phyloP scores from a whole-genome alignment of 495 filamentous ascomycete species.

The Tetracladium marchalianum region DNA sequence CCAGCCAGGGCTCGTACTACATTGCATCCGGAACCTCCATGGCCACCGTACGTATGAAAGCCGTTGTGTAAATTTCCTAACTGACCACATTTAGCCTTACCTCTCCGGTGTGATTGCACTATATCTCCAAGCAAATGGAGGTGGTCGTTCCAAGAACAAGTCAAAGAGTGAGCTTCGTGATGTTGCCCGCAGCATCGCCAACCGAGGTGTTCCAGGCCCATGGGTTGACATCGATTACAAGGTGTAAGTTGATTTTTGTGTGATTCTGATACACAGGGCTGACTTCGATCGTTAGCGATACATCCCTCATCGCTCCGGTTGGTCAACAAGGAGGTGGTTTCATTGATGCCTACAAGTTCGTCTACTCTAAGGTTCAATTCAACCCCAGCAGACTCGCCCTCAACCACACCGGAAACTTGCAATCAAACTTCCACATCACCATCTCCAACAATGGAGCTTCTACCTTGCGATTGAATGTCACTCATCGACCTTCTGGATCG shows the following conservation, averaged over 20 bases:
- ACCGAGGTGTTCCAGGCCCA: too few relatives aligned
- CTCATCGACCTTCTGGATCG: too few relatives aligned
- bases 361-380: neutral
- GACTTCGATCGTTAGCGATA: too few relatives aligned
- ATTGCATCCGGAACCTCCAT: conserved; percentile 39
- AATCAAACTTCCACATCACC: neutral
- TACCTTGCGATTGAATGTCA: neutral
- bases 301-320: neutral
- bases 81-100: conserved; percentile 22
- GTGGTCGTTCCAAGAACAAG: too few relatives aligned
- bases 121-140: too few relatives aligned
- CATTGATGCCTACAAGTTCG: neutral
- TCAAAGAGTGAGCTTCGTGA: too few relatives aligned
- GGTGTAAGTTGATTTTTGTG: too few relatives aligned
- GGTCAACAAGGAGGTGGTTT: neutral
- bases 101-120: conserved; percentile 35
- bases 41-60: conserved; percentile 20
- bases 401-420: neutral
- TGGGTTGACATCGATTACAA: too few relatives aligned
- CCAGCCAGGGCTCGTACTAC: conserved; percentile 25
- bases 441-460: neutral
- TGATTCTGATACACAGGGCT: too few relatives aligned
- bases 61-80: too few relatives aligned
- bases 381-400: neutral
- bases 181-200: too few relatives aligned